Base-by-base conservation (phyloP, 106 monocot genomes). In the Narthecium ossifragum region DNA sequence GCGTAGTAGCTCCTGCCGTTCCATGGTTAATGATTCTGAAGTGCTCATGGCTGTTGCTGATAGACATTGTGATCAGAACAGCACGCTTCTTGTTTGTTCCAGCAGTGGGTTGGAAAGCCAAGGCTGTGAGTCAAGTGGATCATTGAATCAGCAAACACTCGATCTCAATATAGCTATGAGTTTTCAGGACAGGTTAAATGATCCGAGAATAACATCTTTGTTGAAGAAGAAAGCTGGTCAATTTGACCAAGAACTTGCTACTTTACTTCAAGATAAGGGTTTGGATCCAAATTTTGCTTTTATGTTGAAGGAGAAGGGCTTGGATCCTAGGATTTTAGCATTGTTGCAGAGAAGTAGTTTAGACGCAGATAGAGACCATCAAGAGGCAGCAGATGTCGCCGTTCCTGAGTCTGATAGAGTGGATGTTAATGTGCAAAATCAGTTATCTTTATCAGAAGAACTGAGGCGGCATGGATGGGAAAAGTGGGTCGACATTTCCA, bases 331-430 rank as follows among this genome's bases (percentile, higher is more conserved):
- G 39, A 90, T 96, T 73, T 69, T 96, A 46, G 65, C 90, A 48
- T 78, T 96, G 46, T 50, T 96, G 59, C 94, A 96, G 71, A 77
- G 94, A 57, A 83, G 90, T 64, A 96, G 94, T 56, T 78, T 96
- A 66, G 94, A 96, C 84, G 94, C 90, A 49, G 94, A 90, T 47
- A 83, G 94, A 78, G 94, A 96, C 63, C 85, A 86, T 74, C 78
- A 60, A 56, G 90, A 78, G 56, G 55, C 73, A 58, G 36, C 69
- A 14, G 93, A 86, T 77, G 84, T 68, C 63, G 53, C 75, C 41
- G 75, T 53, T 31, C 65, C 79, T 69, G 94, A 86, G 62, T 96
- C 90, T 52, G 90, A 73, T 58, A 86, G 90, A 71, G 22, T 78
- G 40, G 94, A 96, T 60, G 63, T 49, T 18, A 60, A 55, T 68